phyloP scores from a whole-genome alignment of 768 basidiomycete genomes.

The Boletus rubropictus region DNA sequence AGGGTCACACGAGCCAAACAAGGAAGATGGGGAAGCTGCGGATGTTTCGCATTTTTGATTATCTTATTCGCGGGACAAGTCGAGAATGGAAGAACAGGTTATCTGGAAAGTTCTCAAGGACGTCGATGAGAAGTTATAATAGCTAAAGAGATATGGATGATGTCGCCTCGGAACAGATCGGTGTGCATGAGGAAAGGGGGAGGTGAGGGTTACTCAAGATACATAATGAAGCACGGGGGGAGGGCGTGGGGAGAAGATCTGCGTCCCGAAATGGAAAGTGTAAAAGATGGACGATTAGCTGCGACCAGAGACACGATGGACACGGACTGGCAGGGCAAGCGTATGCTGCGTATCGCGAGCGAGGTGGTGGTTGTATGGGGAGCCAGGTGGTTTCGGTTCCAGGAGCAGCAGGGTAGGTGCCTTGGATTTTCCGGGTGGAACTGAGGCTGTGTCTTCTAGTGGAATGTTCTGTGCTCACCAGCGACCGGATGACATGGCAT shows the following conservation, averaged over 20 bases:
- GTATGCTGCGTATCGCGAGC: too few species aligned
- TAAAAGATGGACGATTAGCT: too few species aligned
- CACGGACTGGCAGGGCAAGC: too few species aligned
- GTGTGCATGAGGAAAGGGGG: conserved; percentile 4
- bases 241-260: conserved; percentile 22
- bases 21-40: too few species aligned
- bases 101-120: background rate
- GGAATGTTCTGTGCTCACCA: conserved; percentile 18
- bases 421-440: conserved; percentile 15
- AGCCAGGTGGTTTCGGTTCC: conserved; percentile 1
- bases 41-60: background rate
- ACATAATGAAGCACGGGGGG: conserved; percentile 16
- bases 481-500: too few species aligned
- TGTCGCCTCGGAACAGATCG: conserved; percentile 3
- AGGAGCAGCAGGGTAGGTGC: background rate
- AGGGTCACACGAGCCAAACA: background rate
- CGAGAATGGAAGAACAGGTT: background rate
- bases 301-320: background rate
- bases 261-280: conserved; percentile 20
- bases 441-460: conserved; percentile 28
- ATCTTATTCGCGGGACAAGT: conserved; percentile 1
- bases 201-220: background rate
- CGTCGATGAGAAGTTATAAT: background rate
- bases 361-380: background rate
- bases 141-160: too few species aligned